Evolutionary conservation across 305 asterid species (phyloP).

Genomic region (Solanum hybrid): DNA sequence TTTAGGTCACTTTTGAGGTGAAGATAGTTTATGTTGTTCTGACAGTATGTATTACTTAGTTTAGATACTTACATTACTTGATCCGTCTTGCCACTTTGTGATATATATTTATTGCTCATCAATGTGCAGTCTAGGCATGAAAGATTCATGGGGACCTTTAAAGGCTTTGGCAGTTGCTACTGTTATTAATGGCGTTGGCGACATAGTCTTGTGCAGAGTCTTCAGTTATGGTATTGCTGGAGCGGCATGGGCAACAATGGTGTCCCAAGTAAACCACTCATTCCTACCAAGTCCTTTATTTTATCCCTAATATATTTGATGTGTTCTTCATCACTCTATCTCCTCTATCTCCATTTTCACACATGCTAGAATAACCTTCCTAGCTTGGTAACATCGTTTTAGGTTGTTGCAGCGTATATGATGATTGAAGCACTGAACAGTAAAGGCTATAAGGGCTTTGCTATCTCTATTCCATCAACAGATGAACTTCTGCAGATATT

Average conservation of each 20-base stretch:
- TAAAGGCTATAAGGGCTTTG: conserved; percentile 79
- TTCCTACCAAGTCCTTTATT: neutral
- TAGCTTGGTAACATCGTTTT: conserved; percentile 4
- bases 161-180: conserved; percentile 85
- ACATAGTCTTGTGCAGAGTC: conserved; percentile 70
- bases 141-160: conserved; percentile 97
- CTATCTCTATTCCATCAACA: conserved; percentile 65
- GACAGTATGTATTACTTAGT: neutral
- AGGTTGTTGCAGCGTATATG: conserved; percentile 93
- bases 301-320: neutral
- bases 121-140: conserved; percentile 80
- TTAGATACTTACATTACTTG: neutral
- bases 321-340: neutral
- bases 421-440: conserved; percentile 67
- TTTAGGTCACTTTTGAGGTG: neutral
- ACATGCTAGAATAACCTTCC: neutral
- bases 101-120: neutral
- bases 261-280: conserved; percentile 50
- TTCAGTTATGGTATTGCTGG: conserved; percentile 89
- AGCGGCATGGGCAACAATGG: conserved; percentile 99
- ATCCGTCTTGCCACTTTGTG: neutral
- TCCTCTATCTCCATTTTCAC: neutral
- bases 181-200: conserved; percentile 72
- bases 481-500: conserved; percentile 60
- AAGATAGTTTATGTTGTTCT: neutral